Base-by-base conservation (phyloP, 2,329 filamentous ascomycete species). In the Penicillium sp. region DNA sequence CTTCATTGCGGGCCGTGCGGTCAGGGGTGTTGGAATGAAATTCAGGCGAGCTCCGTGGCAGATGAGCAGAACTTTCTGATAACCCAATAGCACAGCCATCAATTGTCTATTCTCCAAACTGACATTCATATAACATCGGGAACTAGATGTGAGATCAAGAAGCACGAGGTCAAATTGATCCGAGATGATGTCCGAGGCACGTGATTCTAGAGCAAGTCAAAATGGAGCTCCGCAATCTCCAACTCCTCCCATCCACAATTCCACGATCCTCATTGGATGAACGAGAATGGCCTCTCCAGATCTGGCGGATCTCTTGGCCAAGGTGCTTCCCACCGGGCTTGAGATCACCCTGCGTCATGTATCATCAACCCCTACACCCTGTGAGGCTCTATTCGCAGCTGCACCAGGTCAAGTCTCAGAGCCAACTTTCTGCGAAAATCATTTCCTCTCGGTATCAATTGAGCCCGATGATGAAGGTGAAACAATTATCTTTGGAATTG, bases 391-490 rank as follows among this genome's bases (percentile, higher is more conserved):
- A 36, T 96, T 87, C 72, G 85, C 88, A 30, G 80, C 91, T 29
- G 84, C 88, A 3, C 88, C 88, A 4, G 82, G 84, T 50, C 75
- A 81, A 56, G 80, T 80, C 36, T 80, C 86, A 8, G 87, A 95
- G 64, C 79, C 81, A 52, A 99, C 93, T 0, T 92, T 86, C 61
- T 86, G 88, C 72, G 89, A 95, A 68, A 90, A 81, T 39, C 93
- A 99, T 67, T 95, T 87, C 56, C 73, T 88, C 16, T 75, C 80
- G 5, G 77, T 82, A 16, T 81, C 80, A 0, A 76, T 82, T 53
- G 59, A 62, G 38, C 43, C 63, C 3, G 55, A 62, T 25, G 53
- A 49, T 34, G 53, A 61, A 36, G 61, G 52, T 3, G 77, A 83
- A 54, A 78, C 95, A 1, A 73, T 96, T 6, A 78, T 92, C 8